These are phyloP conservation scores for Corymbia citriodora DNA, from an alignment of 441 rosid species.

Conservation along the genomic window DNA sequence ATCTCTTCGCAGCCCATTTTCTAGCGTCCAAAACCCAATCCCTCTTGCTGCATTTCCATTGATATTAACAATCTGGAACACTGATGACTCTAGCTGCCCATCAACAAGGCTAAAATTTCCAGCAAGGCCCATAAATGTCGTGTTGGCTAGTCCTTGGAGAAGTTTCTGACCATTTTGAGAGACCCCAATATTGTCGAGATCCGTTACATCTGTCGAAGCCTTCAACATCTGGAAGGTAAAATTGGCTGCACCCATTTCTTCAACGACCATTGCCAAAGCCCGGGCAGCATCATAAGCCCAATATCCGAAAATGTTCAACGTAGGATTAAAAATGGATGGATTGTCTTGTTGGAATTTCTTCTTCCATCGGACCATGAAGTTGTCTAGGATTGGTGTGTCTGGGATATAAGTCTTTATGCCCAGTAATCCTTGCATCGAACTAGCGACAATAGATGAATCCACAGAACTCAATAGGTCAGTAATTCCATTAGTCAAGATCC, in stretches of 20 bases:
- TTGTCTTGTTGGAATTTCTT: constrained; percentile 23
- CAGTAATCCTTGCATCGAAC: constrained; percentile 44
- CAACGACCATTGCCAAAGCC: constrained; percentile 52
- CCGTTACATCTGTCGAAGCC: constrained; percentile 14
- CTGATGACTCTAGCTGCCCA: constrained; percentile 28
- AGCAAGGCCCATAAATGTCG: constrained; percentile 35
- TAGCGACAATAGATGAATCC: not conserved
- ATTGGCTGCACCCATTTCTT: constrained; percentile 28
- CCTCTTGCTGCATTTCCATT: constrained; percentile 19
- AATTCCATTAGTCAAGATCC: constrained; percentile 53
- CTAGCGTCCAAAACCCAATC: constrained; percentile 54
- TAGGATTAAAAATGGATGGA: constrained; percentile 8
- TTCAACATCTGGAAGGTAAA: constrained; percentile 10
- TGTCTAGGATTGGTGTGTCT: constrained; percentile 1
- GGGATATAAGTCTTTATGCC: constrained; percentile 40
- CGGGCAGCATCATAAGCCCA: constrained; percentile 52
- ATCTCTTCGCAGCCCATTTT: constrained; percentile 29
- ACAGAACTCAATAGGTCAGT: constrained; percentile 9
- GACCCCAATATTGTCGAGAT: constrained; percentile 35
- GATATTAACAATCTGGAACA: constrained; percentile 39
- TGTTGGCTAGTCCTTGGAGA: constrained; percentile 13
- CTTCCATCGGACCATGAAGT: constrained; percentile 33
- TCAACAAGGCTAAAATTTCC: constrained; percentile 38
- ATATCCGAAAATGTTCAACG: constrained; percentile 28
- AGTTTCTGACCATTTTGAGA: constrained; percentile 36